Percentiles rank a stretch among this genome's conserved stretches.
These are phyloP conservation scores for apple (Malus domestica) DNA, from an alignment of 306 rosid genomes.

Conservation along the genomic window ASM211411v1 NC_041790.1:13381501-13382000, in stretches of 20 bases:
- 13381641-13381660: neutral
- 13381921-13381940: conserved; percentile 76
- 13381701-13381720: neutral
- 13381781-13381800: too few relatives aligned
- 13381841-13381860: neutral
- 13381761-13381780: neutral
- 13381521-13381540: neutral
- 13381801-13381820: neutral
- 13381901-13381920: conserved; percentile 50
- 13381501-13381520: neutral
- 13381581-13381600: neutral
- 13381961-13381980: conserved; percentile 66
- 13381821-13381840: neutral
- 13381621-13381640: neutral
- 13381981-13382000: conserved; percentile 81
- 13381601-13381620: neutral
- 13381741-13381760: neutral
- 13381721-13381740: too few relatives aligned
- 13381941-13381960: conserved; percentile 80
- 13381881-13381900: conserved; percentile 58
- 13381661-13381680: too few relatives aligned
- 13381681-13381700: neutral
- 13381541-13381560: too few relatives aligned
- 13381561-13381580: too few relatives aligned
- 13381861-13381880: conserved; percentile 57